Base-by-base conservation (phyloP, 352 stramenopile species). In the Phytophthora ohioensis region DNA sequence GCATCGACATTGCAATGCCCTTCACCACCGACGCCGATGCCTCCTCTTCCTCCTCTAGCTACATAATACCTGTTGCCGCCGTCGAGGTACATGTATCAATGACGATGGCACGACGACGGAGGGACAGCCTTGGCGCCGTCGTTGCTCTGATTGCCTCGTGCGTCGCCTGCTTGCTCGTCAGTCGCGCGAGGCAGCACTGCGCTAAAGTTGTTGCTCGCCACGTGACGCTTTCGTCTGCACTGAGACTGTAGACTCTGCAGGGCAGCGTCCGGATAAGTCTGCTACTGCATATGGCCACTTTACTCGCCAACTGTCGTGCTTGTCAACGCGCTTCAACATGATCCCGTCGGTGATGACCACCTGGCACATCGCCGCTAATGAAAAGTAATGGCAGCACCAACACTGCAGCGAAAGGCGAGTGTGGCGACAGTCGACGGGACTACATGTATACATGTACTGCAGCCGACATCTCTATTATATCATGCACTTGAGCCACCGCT, bases 141-240 rank as follows among this genome's bases (percentile, higher is more conserved):
- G 57, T 49, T 30, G 57, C 38, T 11, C 12, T 39, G 21, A 39
- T 34, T 34, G 38, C n/a, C 27, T 15, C 5, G 41, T 7, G 36
- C 31, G 57, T 48, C 61, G 61, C 42, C 51, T 30, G 41, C 39
- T 68, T 68, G 61, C 38, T 68, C 51, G 61, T 63, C 61, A 52
- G 21, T 27, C 21, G 21, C 21, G 21, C 21, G 21, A 27, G 21
- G 21, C 21, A 27, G 21, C 21, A 27, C 21, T 27, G 21, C 21
- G 21, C 21, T 27, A 27, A 27, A 27, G 21, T 27, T 27, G 21
- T 27, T 27, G 21, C 21, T 27, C 30, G 41, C 54, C 54, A 61
- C 39, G 27, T 60, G 49, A 57, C 31, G 53, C 39, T 11, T 46
- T 46, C 39, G 39, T 46, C 21, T 21, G 10, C 3, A 2, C 4